Conservation (phyloP, 441 rosid species). For the Mallotus repandus region DNA sequence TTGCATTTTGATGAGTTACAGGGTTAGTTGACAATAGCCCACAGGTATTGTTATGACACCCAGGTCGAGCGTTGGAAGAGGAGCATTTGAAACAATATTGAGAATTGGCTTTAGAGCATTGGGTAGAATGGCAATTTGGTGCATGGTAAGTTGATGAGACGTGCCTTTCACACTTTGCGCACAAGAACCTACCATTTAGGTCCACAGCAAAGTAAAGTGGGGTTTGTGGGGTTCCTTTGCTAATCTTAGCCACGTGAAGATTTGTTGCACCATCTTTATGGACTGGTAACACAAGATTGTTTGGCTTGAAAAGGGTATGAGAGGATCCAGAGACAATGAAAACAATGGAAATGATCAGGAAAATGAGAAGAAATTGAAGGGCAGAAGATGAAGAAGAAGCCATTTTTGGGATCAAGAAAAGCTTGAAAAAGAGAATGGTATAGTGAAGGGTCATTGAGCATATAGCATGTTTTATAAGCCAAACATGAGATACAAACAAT, state of each 20-base stretch:
- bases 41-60: constrained; percentile 56
- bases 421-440: neutral
- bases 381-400: constrained; percentile 10
- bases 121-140: constrained; percentile 31
- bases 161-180: constrained; percentile 33
- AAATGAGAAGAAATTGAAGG: neutral
- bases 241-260: constrained; percentile 28
- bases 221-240: constrained; percentile 23
- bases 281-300: constrained; percentile 24
- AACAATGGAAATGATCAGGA: constrained; percentile 5
- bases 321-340: constrained; percentile 14
- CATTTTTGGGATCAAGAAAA: constrained; percentile 11
- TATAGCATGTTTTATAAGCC: constrained; percentile 9
- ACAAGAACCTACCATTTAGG: constrained; percentile 30
- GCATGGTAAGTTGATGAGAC: constrained; percentile 28
- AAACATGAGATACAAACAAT: constrained; percentile 1
- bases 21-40: constrained; percentile 31
- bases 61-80: constrained; percentile 33
- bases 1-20: constrained; percentile 19
- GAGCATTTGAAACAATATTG: constrained; percentile 24
- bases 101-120: constrained; percentile 26
- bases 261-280: constrained; percentile 24
- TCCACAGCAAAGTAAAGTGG: constrained; percentile 25
- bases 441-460: neutral
- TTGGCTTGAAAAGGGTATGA: constrained; percentile 9